Base-by-base conservation (phyloP, 2,329 filamentous ascomycete genomes). In the Thermothelomyces thermophilus region DNA sequence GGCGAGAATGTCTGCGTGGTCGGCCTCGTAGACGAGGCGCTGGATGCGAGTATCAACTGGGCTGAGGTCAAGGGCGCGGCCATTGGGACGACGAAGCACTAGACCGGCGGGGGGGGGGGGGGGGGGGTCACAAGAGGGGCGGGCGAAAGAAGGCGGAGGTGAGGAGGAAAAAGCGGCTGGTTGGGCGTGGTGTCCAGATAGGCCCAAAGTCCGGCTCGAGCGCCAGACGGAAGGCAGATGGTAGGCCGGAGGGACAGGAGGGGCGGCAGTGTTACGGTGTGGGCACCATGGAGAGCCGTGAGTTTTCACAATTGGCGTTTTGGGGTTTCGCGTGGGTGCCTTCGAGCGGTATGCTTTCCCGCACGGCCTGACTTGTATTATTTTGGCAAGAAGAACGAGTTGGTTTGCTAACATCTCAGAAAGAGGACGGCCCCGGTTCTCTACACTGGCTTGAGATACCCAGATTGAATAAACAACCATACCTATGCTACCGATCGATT, bases 31-130 rank as follows among this genome's bases (percentile, higher is more conserved):
- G 90, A 98, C 66, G 90, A 95, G 68, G 79, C 86, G 60, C 73
- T 97, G 52, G 93, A 98, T 70, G 79, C 76, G 34, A 90, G 85
- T 61, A 97, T 98, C 64, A 84, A 96, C 70, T 98, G 93, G 93
- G 76, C 78, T 17, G 84, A 94, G 67, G 93, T 98, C 34, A 85
- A 86, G 65, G 91, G 91, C 4, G 82, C 84, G 52, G 82, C 86
- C 26, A 86, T 97, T 61, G 88, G 88, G 51, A 83, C 82, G 46
- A 90, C 90, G 62, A 96, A 93, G 69, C 90, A 96, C 57, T 81
- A 68, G 62, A 3, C 5, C 6, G 24, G 24, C 9, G 5, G 24
- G 5, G 24, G 24, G 24, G 5, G 9, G 5, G 24, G 24, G 5
- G 24, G 9, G 24, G 5, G 5, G 24, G 24, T 5, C 24, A 5